phyloP scores from a whole-genome alignment of 192 early-diverging fungal species.

The Lunasporangiospora selenospora region DNA sequence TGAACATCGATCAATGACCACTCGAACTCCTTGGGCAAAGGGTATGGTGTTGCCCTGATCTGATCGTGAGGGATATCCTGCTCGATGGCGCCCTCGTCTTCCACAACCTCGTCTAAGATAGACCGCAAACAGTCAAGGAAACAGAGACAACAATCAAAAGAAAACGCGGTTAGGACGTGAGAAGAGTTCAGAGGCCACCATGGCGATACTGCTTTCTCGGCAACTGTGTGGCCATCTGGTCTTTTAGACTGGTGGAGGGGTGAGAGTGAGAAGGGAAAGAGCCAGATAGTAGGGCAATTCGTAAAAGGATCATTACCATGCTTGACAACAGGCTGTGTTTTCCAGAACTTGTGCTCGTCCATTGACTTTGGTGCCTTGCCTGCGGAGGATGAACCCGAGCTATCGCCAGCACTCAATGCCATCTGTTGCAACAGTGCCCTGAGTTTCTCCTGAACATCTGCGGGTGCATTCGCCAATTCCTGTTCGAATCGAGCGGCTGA shows the following conservation, averaged over 20 bases:
- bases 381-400: conserved; percentile 5
- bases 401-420: conserved; percentile 12
- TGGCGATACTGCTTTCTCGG: too few relatives aligned
- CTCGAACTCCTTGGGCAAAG: conserved; percentile 89
- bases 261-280: conserved; percentile 3
- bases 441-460: conserved; percentile 44
- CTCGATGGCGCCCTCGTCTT: conserved; percentile 84
- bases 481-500: conserved; percentile 31
- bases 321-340: conserved; percentile 93
- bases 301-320: conserved; percentile 58
- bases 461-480: conserved; percentile 32
- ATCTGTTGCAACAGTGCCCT: conserved; percentile 32
- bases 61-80: conserved; percentile 73
- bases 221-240: too few relatives aligned
- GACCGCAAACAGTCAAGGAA: neutral
- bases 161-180: neutral
- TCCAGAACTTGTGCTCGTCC: conserved; percentile 92
- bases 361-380: conserved; percentile 54
- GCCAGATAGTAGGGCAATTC: conserved; percentile 5
- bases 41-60: conserved; percentile 81
- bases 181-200: too few relatives aligned
- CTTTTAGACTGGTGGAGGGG: neutral
- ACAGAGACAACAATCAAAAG: neutral
- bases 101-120: conserved; percentile 69
- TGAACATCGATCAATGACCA: conserved; percentile 88